phyloP scores from a whole-genome alignment of 2,329 filamentous ascomycete genomes.

The Phaeosphaeria sp. region DNA sequence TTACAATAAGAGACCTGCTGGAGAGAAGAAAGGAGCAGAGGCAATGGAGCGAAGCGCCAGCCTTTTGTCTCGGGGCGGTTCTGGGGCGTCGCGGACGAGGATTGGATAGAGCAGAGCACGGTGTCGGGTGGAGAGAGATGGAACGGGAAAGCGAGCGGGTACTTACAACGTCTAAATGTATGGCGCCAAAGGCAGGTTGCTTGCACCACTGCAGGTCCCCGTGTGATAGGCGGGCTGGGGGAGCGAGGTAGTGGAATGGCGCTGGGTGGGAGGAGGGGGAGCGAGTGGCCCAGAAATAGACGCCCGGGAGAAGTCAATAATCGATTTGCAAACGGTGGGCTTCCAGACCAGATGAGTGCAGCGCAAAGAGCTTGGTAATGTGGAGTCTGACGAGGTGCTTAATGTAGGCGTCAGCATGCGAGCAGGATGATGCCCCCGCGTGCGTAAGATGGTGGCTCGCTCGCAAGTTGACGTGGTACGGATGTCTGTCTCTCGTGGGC shows the following conservation, averaged over 20 bases:
- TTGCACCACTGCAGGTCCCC: conserved; percentile 37
- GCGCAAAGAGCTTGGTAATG: conserved; percentile 31
- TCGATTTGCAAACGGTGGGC: conserved; percentile 37
- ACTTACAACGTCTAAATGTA: conserved; percentile 49
- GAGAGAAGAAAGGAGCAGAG: conserved; percentile 42
- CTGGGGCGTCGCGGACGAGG: conserved; percentile 28
- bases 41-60: conserved; percentile 45
- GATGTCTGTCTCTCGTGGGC: conserved; percentile 23
- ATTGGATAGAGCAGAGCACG: conserved; percentile 41
- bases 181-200: conserved; percentile 41
- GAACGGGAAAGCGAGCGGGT: conserved; percentile 46
- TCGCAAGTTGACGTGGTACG: conserved; percentile 19
- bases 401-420: conserved; percentile 29
- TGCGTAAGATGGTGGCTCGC: conserved; percentile 12
- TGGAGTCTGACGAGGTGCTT: conserved; percentile 33
- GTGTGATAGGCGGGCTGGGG: conserved; percentile 43
- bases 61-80: conserved; percentile 52
- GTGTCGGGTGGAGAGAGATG: conserved; percentile 40
- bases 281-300: conserved; percentile 49
- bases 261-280: conserved; percentile 31
- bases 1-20: conserved; percentile 52
- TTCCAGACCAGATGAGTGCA: conserved; percentile 41
- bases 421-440: conserved; percentile 3
- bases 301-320: conserved; percentile 47
- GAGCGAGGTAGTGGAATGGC: conserved; percentile 41